These are phyloP conservation scores for Pseudonitzschia pungens DNA, from an alignment of 108 stramenopile species.

Conservation along the genomic window DNA sequence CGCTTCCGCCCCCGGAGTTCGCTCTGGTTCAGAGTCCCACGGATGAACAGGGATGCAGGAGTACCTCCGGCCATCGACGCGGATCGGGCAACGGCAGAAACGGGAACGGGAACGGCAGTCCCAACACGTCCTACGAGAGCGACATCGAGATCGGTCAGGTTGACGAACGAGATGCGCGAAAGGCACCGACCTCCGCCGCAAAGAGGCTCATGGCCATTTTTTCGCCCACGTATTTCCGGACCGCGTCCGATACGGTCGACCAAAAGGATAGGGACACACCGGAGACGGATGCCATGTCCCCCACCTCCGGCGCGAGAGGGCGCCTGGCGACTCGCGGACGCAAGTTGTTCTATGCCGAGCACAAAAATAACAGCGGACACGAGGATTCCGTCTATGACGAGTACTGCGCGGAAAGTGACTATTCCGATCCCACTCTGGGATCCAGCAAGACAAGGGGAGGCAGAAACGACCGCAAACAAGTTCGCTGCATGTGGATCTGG, in stretches of 20 bases:
- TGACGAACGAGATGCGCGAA: background rate
- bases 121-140: slow-evolving; percentile 1
- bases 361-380: background rate
- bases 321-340: background rate
- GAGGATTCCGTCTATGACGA: background rate
- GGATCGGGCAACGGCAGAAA: too few species aligned
- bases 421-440: background rate
- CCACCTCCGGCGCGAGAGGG: background rate
- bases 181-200: background rate
- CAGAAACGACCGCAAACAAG: background rate
- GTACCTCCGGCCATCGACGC: background rate
- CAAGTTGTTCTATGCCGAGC: background rate
- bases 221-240: background rate
- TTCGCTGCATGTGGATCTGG: background rate
- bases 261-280: background rate
- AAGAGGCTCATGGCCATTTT: background rate
- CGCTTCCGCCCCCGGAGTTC: background rate
- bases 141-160: background rate
- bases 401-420: background rate
- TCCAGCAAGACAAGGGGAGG: background rate
- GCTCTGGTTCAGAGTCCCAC: background rate
- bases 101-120: background rate
- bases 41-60: background rate
- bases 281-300: background rate
- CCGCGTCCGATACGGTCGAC: background rate